Evolutionary conservation across 2,329 filamentous ascomycete species (phyloP).

Genomic region (Chaetomiaceae sp.): DNA sequence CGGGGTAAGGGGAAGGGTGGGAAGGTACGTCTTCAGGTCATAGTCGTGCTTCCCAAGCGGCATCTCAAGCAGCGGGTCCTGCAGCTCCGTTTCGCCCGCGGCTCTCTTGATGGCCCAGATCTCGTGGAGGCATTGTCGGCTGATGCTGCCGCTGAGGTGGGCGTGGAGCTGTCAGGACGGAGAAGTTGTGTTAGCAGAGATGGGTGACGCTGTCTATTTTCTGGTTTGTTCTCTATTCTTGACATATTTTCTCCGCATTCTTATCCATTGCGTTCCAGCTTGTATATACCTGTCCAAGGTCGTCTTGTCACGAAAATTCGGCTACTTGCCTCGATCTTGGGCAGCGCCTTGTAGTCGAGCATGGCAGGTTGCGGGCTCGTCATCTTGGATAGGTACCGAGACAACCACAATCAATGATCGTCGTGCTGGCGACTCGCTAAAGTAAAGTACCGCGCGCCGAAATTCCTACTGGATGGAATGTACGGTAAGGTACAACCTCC

Average conservation of each 20-base stretch:
- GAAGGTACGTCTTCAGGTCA: constrained; percentile 58
- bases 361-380: not conserved
- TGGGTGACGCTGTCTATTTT: not conserved
- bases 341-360: constrained; percentile 43
- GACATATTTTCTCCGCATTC: not conserved
- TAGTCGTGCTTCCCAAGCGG: constrained; percentile 66
- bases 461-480: too few relatives aligned
- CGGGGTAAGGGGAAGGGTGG: too few relatives aligned
- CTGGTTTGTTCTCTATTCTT: constrained; percentile 12
- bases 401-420: too few relatives aligned
- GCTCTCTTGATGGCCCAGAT: constrained; percentile 61
- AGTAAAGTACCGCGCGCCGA: too few relatives aligned
- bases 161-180: constrained; percentile 58
- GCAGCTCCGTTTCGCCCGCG: constrained; percentile 46
- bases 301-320: not conserved
- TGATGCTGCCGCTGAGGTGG: constrained; percentile 74
- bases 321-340: constrained; percentile 47
- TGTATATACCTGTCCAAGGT: too few relatives aligned
- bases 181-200: constrained; percentile 16
- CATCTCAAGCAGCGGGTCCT: constrained; percentile 65
- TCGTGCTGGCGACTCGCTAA: too few relatives aligned
- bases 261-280: too few relatives aligned
- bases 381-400: too few relatives aligned
- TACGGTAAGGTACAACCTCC: too few relatives aligned
- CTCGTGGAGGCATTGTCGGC: constrained; percentile 63